Percentiles rank a stretch among this genome's conserved stretches.
Evolutionary conservation across 2,329 filamentous ascomycete species (phyloP).

Genomic region (Fusarium begoniae): DNA sequence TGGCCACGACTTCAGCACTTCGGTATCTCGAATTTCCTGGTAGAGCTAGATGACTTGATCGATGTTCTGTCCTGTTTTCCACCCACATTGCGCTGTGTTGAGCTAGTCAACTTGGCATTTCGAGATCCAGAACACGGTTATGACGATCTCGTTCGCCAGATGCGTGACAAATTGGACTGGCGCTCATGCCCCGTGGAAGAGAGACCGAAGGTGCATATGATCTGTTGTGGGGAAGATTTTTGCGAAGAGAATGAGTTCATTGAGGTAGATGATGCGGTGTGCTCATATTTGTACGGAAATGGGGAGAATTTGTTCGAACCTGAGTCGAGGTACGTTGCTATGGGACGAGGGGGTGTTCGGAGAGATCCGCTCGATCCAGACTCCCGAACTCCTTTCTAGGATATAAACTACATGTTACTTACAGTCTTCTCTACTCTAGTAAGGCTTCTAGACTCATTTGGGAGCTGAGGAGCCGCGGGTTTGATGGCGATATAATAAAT

Average conservation of each 20-base stretch:
- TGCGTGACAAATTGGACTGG: background rate
- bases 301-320: background rate
- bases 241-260: background rate
- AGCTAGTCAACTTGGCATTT: background rate
- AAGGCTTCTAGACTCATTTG: accelerated
- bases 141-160: background rate
- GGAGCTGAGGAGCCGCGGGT: background rate
- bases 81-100: background rate
- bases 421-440: no score
- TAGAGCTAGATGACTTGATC: background rate
- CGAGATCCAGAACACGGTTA: background rate
- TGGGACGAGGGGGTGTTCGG: background rate
- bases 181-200: background rate
- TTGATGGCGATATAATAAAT: background rate
- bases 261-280: background rate
- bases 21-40: background rate
- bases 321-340: background rate
- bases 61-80: background rate
- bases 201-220: background rate
- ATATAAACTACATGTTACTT: background rate
- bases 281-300: background rate
- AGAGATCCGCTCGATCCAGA: background rate
- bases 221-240: background rate
- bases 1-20: background rate
- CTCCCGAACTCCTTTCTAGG: background rate